phyloP scores from a whole-genome alignment of 441 rosid species.

The Euphorbia celastroides region DNA sequence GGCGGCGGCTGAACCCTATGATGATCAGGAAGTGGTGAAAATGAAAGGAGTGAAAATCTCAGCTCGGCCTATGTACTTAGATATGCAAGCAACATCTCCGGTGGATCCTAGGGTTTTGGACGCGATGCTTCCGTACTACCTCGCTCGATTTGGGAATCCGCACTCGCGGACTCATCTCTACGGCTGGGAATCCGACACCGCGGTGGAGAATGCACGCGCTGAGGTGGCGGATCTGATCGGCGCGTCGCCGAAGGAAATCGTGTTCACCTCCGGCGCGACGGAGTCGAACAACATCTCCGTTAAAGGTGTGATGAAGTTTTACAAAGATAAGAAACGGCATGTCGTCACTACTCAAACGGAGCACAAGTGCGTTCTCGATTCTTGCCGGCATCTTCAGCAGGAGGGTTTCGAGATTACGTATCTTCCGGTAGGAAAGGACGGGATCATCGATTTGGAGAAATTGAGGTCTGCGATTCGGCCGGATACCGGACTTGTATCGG shows the following conservation, averaged over 20 bases:
- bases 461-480: slow-evolving; percentile 55
- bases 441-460: slow-evolving; percentile 65
- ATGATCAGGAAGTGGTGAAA: slow-evolving; percentile 36
- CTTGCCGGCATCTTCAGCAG: slow-evolving; percentile 91
- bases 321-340: slow-evolving; percentile 80
- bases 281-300: slow-evolving; percentile 81
- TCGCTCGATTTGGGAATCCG: slow-evolving; percentile 75
- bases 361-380: slow-evolving; percentile 92
- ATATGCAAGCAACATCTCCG: slow-evolving; percentile 89
- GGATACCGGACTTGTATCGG: slow-evolving; percentile 79
- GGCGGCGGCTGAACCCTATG: slow-evolving; percentile 25
- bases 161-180: slow-evolving; percentile 94
- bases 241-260: slow-evolving; percentile 79
- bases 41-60: slow-evolving; percentile 79
- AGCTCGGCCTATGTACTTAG: slow-evolving; percentile 80
- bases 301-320: slow-evolving; percentile 89
- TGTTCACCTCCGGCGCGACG: slow-evolving; percentile 91
- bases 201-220: slow-evolving; percentile 71
- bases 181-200: slow-evolving; percentile 95
- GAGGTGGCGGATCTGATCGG: slow-evolving; percentile 63
- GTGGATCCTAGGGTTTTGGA: slow-evolving; percentile 88
- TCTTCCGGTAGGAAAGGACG: slow-evolving; percentile 65
- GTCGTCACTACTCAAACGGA: slow-evolving; percentile 92
- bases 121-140: slow-evolving; percentile 69
- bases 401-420: slow-evolving; percentile 90